Evolutionary conservation across 495 filamentous ascomycete genomes (phyloP).

Genomic region (Durotheca rogersii): DNA sequence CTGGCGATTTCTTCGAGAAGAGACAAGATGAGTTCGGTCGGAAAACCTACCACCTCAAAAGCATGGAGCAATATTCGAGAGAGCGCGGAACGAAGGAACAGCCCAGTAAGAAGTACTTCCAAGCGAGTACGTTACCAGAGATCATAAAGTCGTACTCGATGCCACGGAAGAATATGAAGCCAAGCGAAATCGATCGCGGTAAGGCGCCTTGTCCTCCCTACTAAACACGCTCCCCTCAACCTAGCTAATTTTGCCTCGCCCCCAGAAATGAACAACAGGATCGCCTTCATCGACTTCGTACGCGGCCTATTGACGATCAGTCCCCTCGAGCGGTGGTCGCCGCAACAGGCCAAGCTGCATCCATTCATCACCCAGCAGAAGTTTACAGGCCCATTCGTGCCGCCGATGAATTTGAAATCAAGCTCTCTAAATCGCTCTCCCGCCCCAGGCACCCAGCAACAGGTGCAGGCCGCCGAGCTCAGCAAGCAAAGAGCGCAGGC

Average conservation of each 20-base stretch:
- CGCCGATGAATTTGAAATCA: constrained; percentile 94
- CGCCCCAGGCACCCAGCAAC: constrained; percentile 94
- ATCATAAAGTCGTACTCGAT: constrained; percentile 97
- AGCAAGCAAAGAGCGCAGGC: constrained; percentile 85
- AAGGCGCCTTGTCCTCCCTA: constrained; percentile 32
- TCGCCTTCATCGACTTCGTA: constrained; percentile 99
- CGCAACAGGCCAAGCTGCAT: constrained; percentile 94
- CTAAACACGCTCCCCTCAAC: background rate
- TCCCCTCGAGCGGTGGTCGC: constrained; percentile 95
- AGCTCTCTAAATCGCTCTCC: constrained; percentile 80
- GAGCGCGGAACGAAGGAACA: constrained; percentile 97
- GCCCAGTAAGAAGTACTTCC: constrained; percentile 99
- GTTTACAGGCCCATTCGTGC: constrained; percentile 91
- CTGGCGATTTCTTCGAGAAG: constrained; percentile 97
- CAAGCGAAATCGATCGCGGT: constrained; percentile 94
- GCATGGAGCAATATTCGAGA: constrained; percentile 93
- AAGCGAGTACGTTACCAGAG: constrained; percentile 87
- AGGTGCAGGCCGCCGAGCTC: constrained; percentile 87
- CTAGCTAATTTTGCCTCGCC: constrained; percentile 9
- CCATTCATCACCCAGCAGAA: constrained; percentile 99
- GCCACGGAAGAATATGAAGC: constrained; percentile 99
- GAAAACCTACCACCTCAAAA: constrained; percentile 87
- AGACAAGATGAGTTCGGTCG: constrained; percentile 84
- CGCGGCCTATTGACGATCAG: constrained; percentile 92
- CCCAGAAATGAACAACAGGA: constrained; percentile 93